Conservation (phyloP, 768 basidiomycete genomes). For the Tricholoma furcatifolium region DNA sequence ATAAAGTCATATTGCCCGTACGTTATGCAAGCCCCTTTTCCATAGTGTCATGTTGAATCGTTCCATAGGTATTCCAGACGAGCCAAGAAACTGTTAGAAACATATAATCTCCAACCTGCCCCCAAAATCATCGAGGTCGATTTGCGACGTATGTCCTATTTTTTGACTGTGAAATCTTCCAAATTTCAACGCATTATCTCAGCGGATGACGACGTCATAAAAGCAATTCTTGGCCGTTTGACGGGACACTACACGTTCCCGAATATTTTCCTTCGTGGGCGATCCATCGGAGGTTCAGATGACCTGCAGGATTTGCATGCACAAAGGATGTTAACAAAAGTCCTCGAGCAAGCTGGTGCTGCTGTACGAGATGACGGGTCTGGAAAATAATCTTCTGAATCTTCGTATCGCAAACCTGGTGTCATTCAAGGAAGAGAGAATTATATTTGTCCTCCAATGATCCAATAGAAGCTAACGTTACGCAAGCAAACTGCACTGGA, state of each 20-base stretch:
- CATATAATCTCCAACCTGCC: constrained; percentile 58
- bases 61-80: constrained; percentile 51
- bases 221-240: constrained; percentile 62
- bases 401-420: constrained; percentile 1
- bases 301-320: constrained; percentile 52
- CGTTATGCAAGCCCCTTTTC: background rate
- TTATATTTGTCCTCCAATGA: background rate
- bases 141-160: constrained; percentile 48
- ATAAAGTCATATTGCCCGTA: constrained; percentile 73
- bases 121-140: constrained; percentile 79
- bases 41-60: constrained; percentile 2
- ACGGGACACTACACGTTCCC: constrained; percentile 74
- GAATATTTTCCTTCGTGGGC: constrained; percentile 66
- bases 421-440: background rate
- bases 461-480: background rate
- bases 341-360: constrained; percentile 51
- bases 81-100: constrained; percentile 61
- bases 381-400: constrained; percentile 13
- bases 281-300: constrained; percentile 66
- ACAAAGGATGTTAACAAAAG: constrained; percentile 37
- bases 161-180: background rate
- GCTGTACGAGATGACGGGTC: constrained; percentile 24
- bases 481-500: background rate
- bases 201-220: constrained; percentile 67
- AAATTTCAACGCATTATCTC: background rate